Base-by-base conservation (phyloP, 2,329 filamentous ascomycete species). In the Penicillium sp. region DNA sequence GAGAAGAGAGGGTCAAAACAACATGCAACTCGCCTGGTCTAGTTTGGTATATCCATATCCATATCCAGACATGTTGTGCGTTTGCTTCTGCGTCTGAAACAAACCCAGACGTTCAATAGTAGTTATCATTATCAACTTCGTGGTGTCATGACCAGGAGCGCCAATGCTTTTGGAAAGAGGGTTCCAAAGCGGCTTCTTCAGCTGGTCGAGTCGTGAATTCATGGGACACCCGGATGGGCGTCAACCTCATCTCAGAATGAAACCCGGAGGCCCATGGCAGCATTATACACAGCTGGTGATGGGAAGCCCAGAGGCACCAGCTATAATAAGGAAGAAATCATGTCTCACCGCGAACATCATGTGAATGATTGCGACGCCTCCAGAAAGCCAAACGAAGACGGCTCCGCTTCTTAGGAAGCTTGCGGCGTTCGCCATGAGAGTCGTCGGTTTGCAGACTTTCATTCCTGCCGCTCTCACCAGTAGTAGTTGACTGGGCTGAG, bases 381-480 rank as follows among this genome's bases (percentile, higher is more conserved):
- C 74, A 76, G 44, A 76, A 76, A 31, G 73, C 73, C 50, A 76
- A 62, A 38, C 74, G 70, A 41, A 76, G 63, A 13, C 74, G 70
- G 51, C 73, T 75, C 44, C 69, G 65, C 16, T 69, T 67, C 54
- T 74, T 75, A 13, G 68, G 67, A 40, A 75, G 60, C 47, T 61
- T 60, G n/a, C 65, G 66, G 27, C 55, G 54, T 21, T 65, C 64
- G 53, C 58, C 57, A 27, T 56, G 45, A 22, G 59, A 53, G 16
- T 67, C 65, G 8, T 68, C 65, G 36, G 50, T 60, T 31, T 59
- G 57, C 8, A 58, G 54, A 11, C 45, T 50, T 16, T 71, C 64
- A 29, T 67, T 56, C 46, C 62, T 66, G 47, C 59, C 51, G 48
- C 65, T 71, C 40, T 63, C 66, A 9, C 61, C 55, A 10, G 67